Evolutionary conservation across 768 basidiomycete genomes (phyloP).

Genomic region (Podaxis sp.): DNA sequence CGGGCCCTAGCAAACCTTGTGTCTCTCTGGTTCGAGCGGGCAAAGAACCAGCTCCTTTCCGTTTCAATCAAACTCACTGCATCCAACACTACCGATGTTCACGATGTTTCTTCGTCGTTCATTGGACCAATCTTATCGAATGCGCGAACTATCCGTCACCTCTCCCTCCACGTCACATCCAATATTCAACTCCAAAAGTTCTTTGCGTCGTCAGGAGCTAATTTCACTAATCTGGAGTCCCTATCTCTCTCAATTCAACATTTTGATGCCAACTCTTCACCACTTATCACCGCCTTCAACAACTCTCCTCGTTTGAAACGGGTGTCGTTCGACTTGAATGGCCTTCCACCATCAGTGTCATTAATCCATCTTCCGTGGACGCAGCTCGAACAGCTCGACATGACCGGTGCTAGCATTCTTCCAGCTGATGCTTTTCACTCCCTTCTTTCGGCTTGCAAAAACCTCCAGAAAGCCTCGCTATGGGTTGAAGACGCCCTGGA

Average conservation of each 20-base stretch:
- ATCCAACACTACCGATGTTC: background rate
- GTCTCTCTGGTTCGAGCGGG: slow-evolving; percentile 12
- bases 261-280: background rate
- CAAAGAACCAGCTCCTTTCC: slow-evolving; percentile 8
- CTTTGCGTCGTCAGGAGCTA: background rate
- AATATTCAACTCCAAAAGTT: background rate
- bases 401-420: slow-evolving; percentile 8
- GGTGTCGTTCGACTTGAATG: slow-evolving; percentile 1
- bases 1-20: background rate
- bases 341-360: slow-evolving; percentile 3
- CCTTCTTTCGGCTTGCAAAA: slow-evolving; percentile 1
- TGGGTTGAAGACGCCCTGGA: slow-evolving; percentile 8
- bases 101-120: slow-evolving; percentile 5
- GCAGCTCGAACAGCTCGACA: slow-evolving; percentile 1
- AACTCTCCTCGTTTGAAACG: slow-evolving; percentile 5
- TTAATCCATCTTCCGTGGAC: slow-evolving; percentile 12
- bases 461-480: slow-evolving; percentile 1
- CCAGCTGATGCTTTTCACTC: background rate
- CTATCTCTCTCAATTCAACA: slow-evolving; percentile 7
- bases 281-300: slow-evolving; percentile 6
- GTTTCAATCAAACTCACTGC: slow-evolving; percentile 10
- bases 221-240: slow-evolving; percentile 8
- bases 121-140: slow-evolving; percentile 1
- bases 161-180: slow-evolving; percentile 5
- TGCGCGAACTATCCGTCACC: slow-evolving; percentile 3